These are phyloP conservation scores for Xylaria acuta DNA, from an alignment of 495 filamentous ascomycete genomes.

Conservation along the genomic window DNA sequence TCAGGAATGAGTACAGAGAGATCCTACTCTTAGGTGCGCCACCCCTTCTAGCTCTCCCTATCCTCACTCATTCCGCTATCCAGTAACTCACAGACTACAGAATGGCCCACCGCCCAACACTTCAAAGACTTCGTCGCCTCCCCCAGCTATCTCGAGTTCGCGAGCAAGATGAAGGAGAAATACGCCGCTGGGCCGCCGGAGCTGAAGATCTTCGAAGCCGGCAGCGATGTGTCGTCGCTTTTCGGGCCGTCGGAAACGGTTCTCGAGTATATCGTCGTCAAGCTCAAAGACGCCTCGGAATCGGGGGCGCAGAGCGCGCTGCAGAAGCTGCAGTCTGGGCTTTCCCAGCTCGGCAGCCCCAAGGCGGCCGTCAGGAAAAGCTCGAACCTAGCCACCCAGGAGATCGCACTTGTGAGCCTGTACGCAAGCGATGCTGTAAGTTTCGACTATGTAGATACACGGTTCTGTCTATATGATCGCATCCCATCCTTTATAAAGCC, in stretches of 20 bases:
- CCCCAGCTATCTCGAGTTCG: not conserved
- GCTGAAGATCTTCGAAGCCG: not conserved
- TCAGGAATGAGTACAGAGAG: not conserved
- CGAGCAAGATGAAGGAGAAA: not conserved
- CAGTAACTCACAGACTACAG: slow-evolving; percentile 14
- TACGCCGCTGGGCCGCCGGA: not conserved
- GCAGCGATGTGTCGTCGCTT: not conserved
- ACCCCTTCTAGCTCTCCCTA: not conserved
- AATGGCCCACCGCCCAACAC: slow-evolving; percentile 14
- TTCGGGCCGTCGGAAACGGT: not conserved
- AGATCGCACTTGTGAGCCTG: slow-evolving; percentile 9
- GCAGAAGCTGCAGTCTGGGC: slow-evolving; percentile 8
- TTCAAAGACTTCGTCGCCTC: slow-evolving; percentile 5
- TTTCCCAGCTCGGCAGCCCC: not conserved
- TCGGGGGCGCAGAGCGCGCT: not conserved
- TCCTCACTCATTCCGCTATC: not conserved
- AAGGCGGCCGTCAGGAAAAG: not conserved
- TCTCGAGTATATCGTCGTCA: slow-evolving; percentile 17
- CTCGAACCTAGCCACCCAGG: not conserved
- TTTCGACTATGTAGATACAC: not conserved
- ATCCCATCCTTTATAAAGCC: not conserved
- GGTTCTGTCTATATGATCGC: not conserved
- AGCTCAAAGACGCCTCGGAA: slow-evolving; percentile 5
- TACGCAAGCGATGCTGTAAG: slow-evolving; percentile 23
- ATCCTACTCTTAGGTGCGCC: slow-evolving; percentile 11